Base-by-base conservation (phyloP, 2,329 filamentous ascomycete species). In the Simplicillium aogashimaense region DNA sequence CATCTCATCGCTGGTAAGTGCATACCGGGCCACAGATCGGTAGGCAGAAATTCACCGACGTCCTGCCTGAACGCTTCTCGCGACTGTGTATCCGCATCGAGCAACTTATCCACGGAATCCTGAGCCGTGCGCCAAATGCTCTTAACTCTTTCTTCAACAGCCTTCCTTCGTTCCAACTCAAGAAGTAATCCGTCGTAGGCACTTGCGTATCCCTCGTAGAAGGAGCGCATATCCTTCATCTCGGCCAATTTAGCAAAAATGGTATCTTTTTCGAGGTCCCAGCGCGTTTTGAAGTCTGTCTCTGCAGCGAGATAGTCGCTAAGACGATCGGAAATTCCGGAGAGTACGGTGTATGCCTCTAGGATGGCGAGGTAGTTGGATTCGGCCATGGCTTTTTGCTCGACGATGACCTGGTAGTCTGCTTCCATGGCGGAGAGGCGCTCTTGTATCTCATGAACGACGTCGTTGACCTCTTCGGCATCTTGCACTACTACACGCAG, bases 181-280 rank as follows among this genome's bases (percentile, higher is more conserved):
- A 94, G 72, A 17, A 95, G 73, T 11, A 98, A 67, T 15, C 82
- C 80, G 49, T 87, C 83, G 54, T 98, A 97, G 0, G 88, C 86
- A 39, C 78, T 74, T 15, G 85, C 72, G 53, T 97, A 98, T 14
- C 83, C 81, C 45, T 90, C 83, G 59, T 95, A 97, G 51, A 95
- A 86, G n/a, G 76, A 69, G 10, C 79, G 73, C 51, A 95, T 75
- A 16, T 78, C 76, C 38, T 83, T 32, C 60, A 97, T 82, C 53
- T 94, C 86, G 9, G 72, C 66, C 32, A 95, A 75, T 50, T 80
- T 83, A 13, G 64, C 69, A 29, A 72, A 69, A 17, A 97, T 84
- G 14, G 70, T 72, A 4, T 76, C 72, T 47, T 81, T 80, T 48
- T 94, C 86, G 43, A 82, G 77, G 20, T 76, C 73, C 87, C 90